phyloP scores from a whole-genome alignment of 202 grass and related monocot species.

The Panicum virgatum region DNA sequence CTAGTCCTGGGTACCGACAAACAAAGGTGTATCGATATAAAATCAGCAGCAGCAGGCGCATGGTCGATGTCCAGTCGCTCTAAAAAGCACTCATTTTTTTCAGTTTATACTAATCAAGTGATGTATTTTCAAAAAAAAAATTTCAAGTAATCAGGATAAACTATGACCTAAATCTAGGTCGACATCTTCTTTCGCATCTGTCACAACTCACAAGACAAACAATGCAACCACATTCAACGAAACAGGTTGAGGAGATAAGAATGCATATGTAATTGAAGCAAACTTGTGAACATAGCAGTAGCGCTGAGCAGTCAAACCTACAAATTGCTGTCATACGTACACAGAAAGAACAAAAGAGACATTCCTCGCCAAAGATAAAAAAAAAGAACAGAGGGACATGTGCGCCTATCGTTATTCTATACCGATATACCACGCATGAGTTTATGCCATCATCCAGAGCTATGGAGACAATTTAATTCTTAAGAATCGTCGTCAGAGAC shows the following conservation, averaged over 20 bases:
- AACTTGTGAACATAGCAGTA: not conserved
- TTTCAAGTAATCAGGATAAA: not conserved
- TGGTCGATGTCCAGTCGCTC: not conserved
- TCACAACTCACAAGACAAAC: not conserved
- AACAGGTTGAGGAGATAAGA: constrained; percentile 20
- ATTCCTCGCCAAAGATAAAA: too few relatives aligned
- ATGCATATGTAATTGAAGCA: not conserved
- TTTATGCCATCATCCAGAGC: not conserved
- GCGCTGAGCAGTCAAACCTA: not conserved
- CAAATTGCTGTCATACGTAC: not conserved
- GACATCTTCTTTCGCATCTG: not conserved
- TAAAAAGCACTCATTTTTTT: not conserved
- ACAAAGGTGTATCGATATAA: too few relatives aligned
- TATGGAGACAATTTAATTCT: not conserved
- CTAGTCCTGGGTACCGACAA: too few relatives aligned
- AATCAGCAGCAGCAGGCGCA: not conserved
- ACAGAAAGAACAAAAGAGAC: not conserved
- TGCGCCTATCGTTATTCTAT: not conserved
- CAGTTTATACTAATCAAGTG: not conserved
- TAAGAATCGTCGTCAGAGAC: not conserved
- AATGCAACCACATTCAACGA: not conserved
- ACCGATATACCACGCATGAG: too few relatives aligned
- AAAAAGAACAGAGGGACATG: not conserved
- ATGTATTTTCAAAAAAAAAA: too few relatives aligned
- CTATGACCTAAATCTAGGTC: too few relatives aligned